Percentiles rank a stretch among this genome's conserved stretches.
These are phyloP conservation scores for Stereocaulon alpinum DNA, from an alignment of 495 filamentous ascomycete genomes.

Conservation along the genomic window DNA sequence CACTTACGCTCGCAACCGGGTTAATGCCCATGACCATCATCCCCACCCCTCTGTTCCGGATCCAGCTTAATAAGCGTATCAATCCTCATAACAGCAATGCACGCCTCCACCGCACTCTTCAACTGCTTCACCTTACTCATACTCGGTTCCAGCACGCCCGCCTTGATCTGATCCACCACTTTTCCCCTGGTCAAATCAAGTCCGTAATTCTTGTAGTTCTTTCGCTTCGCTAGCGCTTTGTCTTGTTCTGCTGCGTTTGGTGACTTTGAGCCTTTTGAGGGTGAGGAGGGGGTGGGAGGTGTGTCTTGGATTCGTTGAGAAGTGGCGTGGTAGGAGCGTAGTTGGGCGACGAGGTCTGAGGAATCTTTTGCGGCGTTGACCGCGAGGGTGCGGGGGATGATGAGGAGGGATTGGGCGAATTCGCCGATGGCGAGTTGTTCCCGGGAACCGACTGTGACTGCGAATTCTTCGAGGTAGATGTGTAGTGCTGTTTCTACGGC, in stretches of 20 bases:
- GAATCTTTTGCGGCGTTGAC: constrained; percentile 96
- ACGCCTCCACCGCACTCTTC: constrained; percentile 97
- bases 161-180: constrained; percentile 88
- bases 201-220: constrained; percentile 97
- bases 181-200: constrained; percentile 82
- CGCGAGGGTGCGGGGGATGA: constrained; percentile 93
- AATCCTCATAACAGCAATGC: constrained; percentile 98
- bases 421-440: constrained; percentile 98
- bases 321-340: constrained; percentile 87
- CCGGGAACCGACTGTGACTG: constrained; percentile 92
- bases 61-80: constrained; percentile 98
- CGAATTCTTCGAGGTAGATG: constrained; percentile 98
- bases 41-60: constrained; percentile 69
- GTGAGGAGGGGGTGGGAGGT: constrained; percentile 37
- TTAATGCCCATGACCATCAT: constrained; percentile 65
- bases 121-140: constrained; percentile 98
- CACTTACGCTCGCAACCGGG: neutral
- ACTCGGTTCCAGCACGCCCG: constrained; percentile 89
- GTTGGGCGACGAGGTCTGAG: constrained; percentile 87
- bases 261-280: constrained; percentile 15
- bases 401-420: constrained; percentile 87
- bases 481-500: constrained; percentile 98
- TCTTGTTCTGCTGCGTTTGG: constrained; percentile 42
- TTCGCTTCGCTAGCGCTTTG: constrained; percentile 79
- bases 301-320: constrained; percentile 78